Base-by-base conservation (phyloP, 139 green algal genomes). In the Zygnema circumcarinatum region DNA sequence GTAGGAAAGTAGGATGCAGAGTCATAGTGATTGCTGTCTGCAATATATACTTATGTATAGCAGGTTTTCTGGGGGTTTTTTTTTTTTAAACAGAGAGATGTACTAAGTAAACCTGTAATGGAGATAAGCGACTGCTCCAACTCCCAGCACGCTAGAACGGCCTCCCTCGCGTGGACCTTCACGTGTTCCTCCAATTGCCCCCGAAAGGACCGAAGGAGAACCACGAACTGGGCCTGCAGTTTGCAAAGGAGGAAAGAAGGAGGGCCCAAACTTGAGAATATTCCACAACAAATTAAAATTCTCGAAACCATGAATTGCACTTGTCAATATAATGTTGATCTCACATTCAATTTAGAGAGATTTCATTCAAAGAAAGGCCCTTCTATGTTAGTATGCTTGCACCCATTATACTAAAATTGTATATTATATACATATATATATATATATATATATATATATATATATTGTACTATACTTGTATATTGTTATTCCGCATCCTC, bases 151-250 rank as follows among this genome's bases (percentile, higher is more conserved):
- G 79, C 53, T 38, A 79, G 47, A 2, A 86, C 80, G 3, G 80
- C 80, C 1, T 86, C 80, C 16, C 80, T 40, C 29, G 80, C 80
- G 54, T 86, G 80, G 62, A 86, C 40, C 1, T 69, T 68, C 2
- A 86, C 67, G 56, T 86, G 80, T 40, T 86, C 35, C 80, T 86
- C 80, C 1, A 86, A 3, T 32, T 86, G 53, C 22, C 47, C 80
- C 31, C 76, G 74, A 40, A 86, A 86, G 47, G 80, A 80, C 1
- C n/a, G 80, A 38, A 86, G 80, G 29, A 86, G 80, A 39, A 81
- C 67, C 80, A 83, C 80, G 21, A 86, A 81, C 21, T 86, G 80
- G n/a, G 42, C 80, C 80, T 86, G 54, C 0, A 76, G 3, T n/a
- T n/a, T 76, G 74, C 31, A 20, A 81, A 38, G n/a, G 36, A 40